Conservation (phyloP, 495 filamentous ascomycete species). For the Pyrenopolyporus hunteri region DNA sequence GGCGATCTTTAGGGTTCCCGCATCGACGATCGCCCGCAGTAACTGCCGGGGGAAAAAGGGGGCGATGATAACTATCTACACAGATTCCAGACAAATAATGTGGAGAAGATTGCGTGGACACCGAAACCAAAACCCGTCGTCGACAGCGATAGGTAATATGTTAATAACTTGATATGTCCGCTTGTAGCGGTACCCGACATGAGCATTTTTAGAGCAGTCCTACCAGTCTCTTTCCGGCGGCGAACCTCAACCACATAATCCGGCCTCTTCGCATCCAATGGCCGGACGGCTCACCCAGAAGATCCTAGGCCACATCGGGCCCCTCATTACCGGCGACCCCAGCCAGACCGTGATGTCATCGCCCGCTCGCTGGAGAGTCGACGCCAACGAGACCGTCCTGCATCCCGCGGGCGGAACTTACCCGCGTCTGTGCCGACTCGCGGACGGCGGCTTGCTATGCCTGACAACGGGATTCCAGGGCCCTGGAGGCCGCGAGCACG, state of each 20-base stretch:
- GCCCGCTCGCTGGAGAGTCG: conserved; percentile 25
- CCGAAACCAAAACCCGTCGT: conserved; percentile 7
- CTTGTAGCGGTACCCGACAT: no score
- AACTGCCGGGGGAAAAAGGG: conserved; percentile 15
- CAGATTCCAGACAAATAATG: conserved; percentile 17
- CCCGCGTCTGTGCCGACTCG: conserved; percentile 54
- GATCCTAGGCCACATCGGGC: conserved; percentile 34
- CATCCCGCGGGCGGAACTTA: conserved; percentile 52
- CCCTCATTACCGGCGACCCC: conserved; percentile 19
- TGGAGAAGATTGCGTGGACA: conserved; percentile 36
- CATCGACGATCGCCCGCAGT: conserved; percentile 19
- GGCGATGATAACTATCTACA: conserved; percentile 5
- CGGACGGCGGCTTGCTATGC: conserved; percentile 55
- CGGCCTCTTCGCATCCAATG: conserved; percentile 12
- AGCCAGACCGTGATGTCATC: not conserved
- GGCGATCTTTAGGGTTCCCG: conserved; percentile 22
- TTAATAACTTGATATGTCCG: no score
- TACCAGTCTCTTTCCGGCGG: not conserved
- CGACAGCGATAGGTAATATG: not conserved
- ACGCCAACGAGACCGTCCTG: conserved; percentile 28
- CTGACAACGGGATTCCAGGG: conserved; percentile 49
- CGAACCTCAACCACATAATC: not conserved
- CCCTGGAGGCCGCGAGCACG: conserved; percentile 41
- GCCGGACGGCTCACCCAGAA: conserved; percentile 36
- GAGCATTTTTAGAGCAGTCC: not conserved